Evolutionary conservation across 345 rosid genomes (phyloP).

Genomic region (Rhodomyrtus tomentosa): DNA sequence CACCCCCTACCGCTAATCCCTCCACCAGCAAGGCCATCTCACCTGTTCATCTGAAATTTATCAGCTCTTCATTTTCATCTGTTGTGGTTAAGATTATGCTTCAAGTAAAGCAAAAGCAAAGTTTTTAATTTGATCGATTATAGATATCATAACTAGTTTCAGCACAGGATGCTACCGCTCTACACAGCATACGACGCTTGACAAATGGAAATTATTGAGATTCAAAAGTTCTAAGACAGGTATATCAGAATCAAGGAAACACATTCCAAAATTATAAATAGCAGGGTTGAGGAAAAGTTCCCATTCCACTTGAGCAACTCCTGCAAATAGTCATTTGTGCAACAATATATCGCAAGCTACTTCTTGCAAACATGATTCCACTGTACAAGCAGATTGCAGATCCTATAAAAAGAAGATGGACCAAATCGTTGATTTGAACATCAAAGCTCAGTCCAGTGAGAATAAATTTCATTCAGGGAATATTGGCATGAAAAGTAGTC

Average conservation of each 20-base stretch:
- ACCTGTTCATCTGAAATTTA: constrained; percentile 1
- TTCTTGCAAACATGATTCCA: background rate
- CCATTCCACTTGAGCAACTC: background rate
- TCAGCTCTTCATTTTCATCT: background rate
- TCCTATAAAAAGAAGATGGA: background rate
- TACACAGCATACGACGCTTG: background rate
- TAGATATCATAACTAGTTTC: background rate
- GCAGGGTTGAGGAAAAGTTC: background rate
- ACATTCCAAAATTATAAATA: background rate
- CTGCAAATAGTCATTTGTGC: background rate
- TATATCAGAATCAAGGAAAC: background rate
- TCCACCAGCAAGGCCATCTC: constrained; percentile 16
- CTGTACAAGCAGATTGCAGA: background rate
- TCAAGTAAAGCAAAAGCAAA: background rate
- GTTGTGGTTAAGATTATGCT: background rate
- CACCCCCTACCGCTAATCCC: constrained; percentile 9
- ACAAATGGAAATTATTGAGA: background rate
- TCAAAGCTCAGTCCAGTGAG: too few relatives aligned
- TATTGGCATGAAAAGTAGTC: background rate
- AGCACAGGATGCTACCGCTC: background rate
- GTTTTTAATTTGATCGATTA: background rate
- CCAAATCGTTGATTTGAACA: too few relatives aligned
- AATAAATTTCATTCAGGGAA: background rate
- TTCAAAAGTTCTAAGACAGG: background rate
- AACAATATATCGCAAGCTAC: background rate